Evolutionary conservation across 2,329 filamentous ascomycete species (phyloP).

Genomic region (Sclerotinia glacialis): DNA sequence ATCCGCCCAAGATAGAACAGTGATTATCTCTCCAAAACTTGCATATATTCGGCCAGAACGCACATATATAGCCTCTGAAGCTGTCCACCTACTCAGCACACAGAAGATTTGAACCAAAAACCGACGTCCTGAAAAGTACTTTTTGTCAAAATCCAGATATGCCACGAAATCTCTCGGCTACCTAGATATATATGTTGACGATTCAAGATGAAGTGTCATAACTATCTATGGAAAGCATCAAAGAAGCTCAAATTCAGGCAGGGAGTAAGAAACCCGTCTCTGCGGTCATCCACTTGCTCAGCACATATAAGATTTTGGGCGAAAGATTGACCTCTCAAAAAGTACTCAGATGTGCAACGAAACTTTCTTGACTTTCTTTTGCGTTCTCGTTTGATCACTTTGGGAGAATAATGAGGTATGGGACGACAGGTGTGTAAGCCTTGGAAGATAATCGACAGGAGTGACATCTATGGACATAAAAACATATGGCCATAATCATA

Average conservation of each 20-base stretch:
- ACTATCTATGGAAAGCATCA: background rate
- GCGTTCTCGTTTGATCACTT: background rate
- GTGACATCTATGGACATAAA: background rate
- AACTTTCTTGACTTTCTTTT: background rate
- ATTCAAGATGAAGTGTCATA: background rate
- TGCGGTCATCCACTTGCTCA: accelerated
- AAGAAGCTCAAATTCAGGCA: background rate
- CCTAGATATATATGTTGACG: accelerated
- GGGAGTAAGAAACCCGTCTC: background rate
- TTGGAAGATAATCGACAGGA: background rate
- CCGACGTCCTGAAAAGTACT: background rate
- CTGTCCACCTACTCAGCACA: accelerated
- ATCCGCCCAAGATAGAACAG: too few species aligned
- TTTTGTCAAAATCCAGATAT: background rate
- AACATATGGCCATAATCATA: background rate
- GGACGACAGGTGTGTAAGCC: background rate
- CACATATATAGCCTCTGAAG: background rate
- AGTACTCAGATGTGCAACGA: background rate
- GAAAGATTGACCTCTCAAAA: background rate
- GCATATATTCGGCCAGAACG: background rate
- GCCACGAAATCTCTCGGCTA: background rate
- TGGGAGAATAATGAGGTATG: too few species aligned
- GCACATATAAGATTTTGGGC: too few species aligned
- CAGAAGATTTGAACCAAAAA: background rate
- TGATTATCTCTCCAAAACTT: too few species aligned